Conservation (phyloP, 352 stramenopile genomes). For the Phytophthora vignae region DNA sequence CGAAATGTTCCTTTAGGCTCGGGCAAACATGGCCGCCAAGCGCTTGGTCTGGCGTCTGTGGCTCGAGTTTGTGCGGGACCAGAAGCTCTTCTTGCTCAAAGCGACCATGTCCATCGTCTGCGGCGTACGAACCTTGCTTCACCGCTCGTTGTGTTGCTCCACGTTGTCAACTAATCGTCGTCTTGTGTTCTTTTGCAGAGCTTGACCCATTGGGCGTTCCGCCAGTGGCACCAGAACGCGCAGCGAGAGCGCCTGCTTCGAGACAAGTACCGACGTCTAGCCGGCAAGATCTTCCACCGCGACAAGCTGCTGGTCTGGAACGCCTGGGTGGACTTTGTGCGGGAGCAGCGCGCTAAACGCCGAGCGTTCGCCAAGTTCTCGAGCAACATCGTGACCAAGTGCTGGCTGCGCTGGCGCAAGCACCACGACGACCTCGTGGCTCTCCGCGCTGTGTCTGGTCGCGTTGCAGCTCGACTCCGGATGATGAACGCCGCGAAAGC, state of each 20-base stretch:
- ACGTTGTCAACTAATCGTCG: constrained; percentile 1
- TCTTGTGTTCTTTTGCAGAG: constrained; percentile 44
- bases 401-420: constrained; percentile 66
- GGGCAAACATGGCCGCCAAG: constrained; percentile 56
- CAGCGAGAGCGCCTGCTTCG: constrained; percentile 44
- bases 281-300: constrained; percentile 63
- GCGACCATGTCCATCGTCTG: constrained; percentile 74
- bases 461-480: constrained; percentile 52
- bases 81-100: constrained; percentile 79
- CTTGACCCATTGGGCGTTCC: constrained; percentile 71
- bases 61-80: constrained; percentile 55
- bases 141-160: background rate
- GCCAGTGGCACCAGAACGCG: constrained; percentile 64
- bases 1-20: constrained; percentile 26
- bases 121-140: constrained; percentile 41
- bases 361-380: constrained; percentile 70
- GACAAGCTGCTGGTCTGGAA: constrained; percentile 65
- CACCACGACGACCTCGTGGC: constrained; percentile 48
- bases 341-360: constrained; percentile 59
- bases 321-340: constrained; percentile 67
- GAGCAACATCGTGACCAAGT: constrained; percentile 66
- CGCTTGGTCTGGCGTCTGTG: constrained; percentile 59
- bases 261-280: constrained; percentile 57
- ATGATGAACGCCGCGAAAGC: constrained; percentile 51
- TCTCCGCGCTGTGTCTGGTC: constrained; percentile 51